A percentile compares a stretch with the other conserved stretches of the same genome.
Conservation (phyloP, 345 rosid species). For the Populus pruinosa region DNA sequence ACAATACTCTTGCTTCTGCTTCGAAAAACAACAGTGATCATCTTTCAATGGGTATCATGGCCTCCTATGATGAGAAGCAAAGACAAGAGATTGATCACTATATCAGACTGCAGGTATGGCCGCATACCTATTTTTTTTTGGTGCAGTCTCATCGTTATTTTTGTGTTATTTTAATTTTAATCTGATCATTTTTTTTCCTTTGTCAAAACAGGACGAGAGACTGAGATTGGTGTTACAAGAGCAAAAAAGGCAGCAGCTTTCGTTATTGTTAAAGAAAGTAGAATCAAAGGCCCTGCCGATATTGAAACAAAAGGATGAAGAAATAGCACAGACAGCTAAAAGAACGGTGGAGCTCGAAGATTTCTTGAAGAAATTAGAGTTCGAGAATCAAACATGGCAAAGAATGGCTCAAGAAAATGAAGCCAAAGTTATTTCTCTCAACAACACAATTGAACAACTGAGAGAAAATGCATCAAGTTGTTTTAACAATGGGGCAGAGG, state of each 20-base stretch:
- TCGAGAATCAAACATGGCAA: constrained; percentile 38
- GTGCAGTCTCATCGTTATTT: neutral
- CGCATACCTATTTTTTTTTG: no score
- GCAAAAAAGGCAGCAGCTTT: constrained; percentile 30
- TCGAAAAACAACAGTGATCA: constrained; percentile 8
- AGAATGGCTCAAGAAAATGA: constrained; percentile 34
- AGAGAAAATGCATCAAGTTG: constrained; percentile 38
- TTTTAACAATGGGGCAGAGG: constrained; percentile 39
- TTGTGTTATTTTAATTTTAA: neutral
- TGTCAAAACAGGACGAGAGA: constrained; percentile 31
- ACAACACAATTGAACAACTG: constrained; percentile 40
- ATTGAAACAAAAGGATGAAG: constrained; percentile 33
- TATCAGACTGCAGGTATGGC: constrained; percentile 57
- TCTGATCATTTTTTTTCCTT: neutral
- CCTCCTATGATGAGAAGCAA: constrained; percentile 42
- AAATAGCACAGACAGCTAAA: constrained; percentile 24
- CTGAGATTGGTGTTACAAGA: constrained; percentile 31
- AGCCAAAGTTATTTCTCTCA: constrained; percentile 31
- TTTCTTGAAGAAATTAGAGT: constrained; percentile 25
- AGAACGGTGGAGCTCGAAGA: constrained; percentile 31
- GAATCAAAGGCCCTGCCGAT: constrained; percentile 30
- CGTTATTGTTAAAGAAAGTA: constrained; percentile 16
- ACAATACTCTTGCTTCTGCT: constrained; percentile 5
- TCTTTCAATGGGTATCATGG: constrained; percentile 17
- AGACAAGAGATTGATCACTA: constrained; percentile 57